These are phyloP conservation scores for Canavalia ensiformis DNA, from an alignment of 306 rosid species.

Conservation along the genomic window DNA sequence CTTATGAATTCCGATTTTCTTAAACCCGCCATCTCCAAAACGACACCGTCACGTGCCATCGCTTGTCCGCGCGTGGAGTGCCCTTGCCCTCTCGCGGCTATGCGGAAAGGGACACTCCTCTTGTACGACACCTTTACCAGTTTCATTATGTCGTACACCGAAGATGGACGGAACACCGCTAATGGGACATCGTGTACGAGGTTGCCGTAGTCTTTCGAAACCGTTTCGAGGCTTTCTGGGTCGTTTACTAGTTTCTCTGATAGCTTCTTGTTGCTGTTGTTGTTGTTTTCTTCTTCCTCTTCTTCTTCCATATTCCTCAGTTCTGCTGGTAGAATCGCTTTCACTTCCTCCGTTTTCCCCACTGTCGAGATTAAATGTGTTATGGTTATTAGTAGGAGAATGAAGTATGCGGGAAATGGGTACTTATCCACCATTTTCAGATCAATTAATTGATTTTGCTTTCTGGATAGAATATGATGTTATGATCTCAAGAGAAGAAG, in stretches of 20 bases:
- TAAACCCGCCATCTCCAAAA: constrained; percentile 65
- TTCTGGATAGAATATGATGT: constrained; percentile 16
- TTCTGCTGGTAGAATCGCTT: constrained; percentile 34
- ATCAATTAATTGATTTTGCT: no score
- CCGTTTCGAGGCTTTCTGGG: constrained; percentile 53
- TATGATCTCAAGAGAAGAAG: no score
- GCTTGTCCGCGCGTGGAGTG: constrained; percentile 84
- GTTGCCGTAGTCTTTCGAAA: constrained; percentile 77
- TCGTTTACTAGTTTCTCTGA: constrained; percentile 56
- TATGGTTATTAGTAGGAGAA: constrained; percentile 54
- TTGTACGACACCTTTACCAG: constrained; percentile 53
- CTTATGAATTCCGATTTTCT: constrained; percentile 44
- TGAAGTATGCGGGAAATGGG: constrained; percentile 51
- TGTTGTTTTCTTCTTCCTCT: no score
- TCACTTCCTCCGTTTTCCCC: constrained; percentile 58
- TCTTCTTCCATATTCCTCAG: not conserved
- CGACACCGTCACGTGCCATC: constrained; percentile 73
- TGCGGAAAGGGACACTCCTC: constrained; percentile 52
- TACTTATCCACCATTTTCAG: constrained; percentile 53
- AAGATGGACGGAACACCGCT: constrained; percentile 65
- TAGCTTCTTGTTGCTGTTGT: not conserved
- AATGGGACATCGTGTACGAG: constrained; percentile 55
- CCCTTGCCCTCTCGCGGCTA: constrained; percentile 77
- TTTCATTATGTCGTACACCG: constrained; percentile 54
- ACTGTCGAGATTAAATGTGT: constrained; percentile 61